These are phyloP conservation scores for Aspergillus unguis DNA, from an alignment of 2,329 filamentous ascomycete species.

Conservation along the genomic window DNA sequence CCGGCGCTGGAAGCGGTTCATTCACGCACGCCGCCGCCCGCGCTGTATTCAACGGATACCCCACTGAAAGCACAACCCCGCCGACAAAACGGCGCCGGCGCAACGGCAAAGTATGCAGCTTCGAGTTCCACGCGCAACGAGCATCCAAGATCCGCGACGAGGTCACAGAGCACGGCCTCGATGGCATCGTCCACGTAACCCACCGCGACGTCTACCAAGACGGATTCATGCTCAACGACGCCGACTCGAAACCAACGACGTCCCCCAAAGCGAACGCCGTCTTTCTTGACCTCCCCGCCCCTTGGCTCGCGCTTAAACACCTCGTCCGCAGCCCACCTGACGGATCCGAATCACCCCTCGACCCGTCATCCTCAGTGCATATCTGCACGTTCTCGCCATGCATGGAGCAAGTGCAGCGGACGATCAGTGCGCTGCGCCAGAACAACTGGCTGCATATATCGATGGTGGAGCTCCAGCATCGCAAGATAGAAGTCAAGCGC, in stretches of 20 bases:
- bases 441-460: slow-evolving; percentile 87
- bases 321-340: slow-evolving; percentile 39
- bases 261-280: slow-evolving; percentile 47
- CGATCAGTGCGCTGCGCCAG: slow-evolving; percentile 73
- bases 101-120: slow-evolving; percentile 49
- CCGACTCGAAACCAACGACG: slow-evolving; percentile 2
- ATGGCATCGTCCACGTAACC: slow-evolving; percentile 43
- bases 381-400: slow-evolving; percentile 96
- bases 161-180: slow-evolving; percentile 43
- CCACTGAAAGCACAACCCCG: slow-evolving; percentile 14
- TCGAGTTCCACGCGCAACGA: slow-evolving; percentile 49
- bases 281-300: slow-evolving; percentile 51
- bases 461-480: slow-evolving; percentile 85
- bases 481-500: slow-evolving; percentile 74
- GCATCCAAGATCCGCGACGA: slow-evolving; percentile 42
- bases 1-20: slow-evolving; percentile 51
- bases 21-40: slow-evolving; percentile 51
- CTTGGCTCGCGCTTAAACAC: slow-evolving; percentile 49
- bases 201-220: slow-evolving; percentile 51
- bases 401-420: slow-evolving; percentile 90
- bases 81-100: slow-evolving; percentile 17
- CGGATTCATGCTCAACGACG: slow-evolving; percentile 40
- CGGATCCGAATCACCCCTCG: slow-evolving; percentile 54
- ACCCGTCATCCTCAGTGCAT: slow-evolving; percentile 67
- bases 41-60: slow-evolving; percentile 49